Conservation (phyloP, 2,329 filamentous ascomycete genomes). For the Beauveria asiatica region DNA sequence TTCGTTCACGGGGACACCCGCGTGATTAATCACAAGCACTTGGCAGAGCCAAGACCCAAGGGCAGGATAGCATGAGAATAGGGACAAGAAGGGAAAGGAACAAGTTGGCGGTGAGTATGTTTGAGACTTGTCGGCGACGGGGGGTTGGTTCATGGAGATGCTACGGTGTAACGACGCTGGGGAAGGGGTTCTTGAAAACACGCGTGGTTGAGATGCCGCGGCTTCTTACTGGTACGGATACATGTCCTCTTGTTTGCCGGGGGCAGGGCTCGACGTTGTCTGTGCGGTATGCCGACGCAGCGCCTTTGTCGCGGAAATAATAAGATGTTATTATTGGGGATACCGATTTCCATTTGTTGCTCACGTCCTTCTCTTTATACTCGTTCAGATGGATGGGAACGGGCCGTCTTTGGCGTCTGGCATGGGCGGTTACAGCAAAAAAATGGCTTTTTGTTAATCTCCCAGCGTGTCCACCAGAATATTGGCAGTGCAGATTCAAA, state of each 20-base stretch:
- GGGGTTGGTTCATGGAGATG: background rate
- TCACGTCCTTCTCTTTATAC: background rate
- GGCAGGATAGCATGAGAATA: background rate
- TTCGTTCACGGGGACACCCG: background rate
- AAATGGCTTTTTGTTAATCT: background rate
- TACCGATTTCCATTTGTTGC: no score
- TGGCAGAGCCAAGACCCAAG: background rate
- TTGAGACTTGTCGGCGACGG: background rate
- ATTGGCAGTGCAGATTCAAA: background rate
- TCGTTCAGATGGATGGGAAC: background rate
- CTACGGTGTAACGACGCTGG: background rate
- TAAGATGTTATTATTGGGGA: background rate
- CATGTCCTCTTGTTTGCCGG: background rate
- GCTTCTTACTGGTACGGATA: background rate
- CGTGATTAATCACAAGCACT: background rate
- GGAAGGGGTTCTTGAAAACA: background rate
- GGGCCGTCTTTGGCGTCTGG: no score
- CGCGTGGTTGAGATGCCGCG: background rate
- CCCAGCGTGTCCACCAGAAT: background rate
- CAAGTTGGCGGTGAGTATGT: constrained; percentile 1
- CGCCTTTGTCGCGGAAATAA: background rate
- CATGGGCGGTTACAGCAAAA: background rate
- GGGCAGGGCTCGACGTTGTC: background rate
- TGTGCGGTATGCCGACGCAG: background rate
- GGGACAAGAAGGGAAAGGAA: background rate